Evolutionary conservation across 306 rosid genomes (phyloP).

Genomic region (Oemleria cerasiformis): DNA sequence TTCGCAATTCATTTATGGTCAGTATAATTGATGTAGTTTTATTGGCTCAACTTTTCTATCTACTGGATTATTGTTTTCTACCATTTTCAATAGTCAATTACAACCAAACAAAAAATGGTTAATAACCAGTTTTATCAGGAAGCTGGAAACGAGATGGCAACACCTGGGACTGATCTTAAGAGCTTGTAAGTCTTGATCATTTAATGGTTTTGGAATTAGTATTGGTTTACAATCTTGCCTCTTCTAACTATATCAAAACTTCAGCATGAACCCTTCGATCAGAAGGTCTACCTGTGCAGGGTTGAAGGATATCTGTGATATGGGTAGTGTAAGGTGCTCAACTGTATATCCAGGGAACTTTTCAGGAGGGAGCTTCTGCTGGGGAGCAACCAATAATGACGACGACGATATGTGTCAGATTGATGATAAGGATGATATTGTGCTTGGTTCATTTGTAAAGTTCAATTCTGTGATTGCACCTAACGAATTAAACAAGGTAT

Average conservation of each 20-base stretch:
- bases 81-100: conserved; percentile 6
- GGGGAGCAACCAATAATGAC: conserved; percentile 45
- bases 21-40: conserved; percentile 29
- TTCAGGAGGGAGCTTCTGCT: conserved; percentile 42
- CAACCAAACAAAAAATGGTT: not conserved
- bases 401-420: conserved; percentile 85
- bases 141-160: conserved; percentile 46
- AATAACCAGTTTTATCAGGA: conserved; percentile 42
- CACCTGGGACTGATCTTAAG: conserved; percentile 47
- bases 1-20: conserved; percentile 55
- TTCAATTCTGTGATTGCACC: conserved; percentile 40
- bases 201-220: conserved; percentile 22
- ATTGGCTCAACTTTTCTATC: conserved; percentile 20
- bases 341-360: conserved; percentile 41
- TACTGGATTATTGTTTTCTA: conserved; percentile 15
- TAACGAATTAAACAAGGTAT: conserved; percentile 61
- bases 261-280: conserved; percentile 45
- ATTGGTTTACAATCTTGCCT: conserved; percentile 20
- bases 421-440: conserved; percentile 62
- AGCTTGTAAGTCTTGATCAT: conserved; percentile 51
- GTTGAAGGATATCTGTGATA: conserved; percentile 64
- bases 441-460: conserved; percentile 50
- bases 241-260: conserved; percentile 26
- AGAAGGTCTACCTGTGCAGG: conserved; percentile 59
- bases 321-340: conserved; percentile 65